These are phyloP conservation scores for Podaxis pistillaris DNA, from an alignment of 768 basidiomycete species.

Conservation along the genomic window DNA sequence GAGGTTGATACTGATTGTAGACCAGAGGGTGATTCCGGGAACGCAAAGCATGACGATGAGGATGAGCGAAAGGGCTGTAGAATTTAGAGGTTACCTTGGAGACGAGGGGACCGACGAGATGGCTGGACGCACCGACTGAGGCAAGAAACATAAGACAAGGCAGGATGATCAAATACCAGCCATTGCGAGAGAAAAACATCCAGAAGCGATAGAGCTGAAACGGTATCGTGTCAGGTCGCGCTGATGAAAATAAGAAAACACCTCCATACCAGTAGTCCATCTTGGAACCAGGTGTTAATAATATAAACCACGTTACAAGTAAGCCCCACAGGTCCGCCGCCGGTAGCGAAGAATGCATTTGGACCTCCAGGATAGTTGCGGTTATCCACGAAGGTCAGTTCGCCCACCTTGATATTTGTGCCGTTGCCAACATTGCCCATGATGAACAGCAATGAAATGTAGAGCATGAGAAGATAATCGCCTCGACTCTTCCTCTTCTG, in stretches of 20 bases:
- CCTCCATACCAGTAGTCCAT: constrained; percentile 18
- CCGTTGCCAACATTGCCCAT: constrained; percentile 22
- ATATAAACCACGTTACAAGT: constrained; percentile 16
- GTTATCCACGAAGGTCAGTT: constrained; percentile 21
- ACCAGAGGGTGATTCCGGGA: constrained; percentile 17
- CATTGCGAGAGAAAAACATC: constrained; percentile 14
- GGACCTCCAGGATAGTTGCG: constrained; percentile 21
- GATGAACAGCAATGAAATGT: constrained; percentile 19
- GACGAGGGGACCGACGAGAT: not conserved
- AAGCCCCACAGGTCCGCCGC: constrained; percentile 15
- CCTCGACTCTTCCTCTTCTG: not conserved
- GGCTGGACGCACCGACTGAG: constrained; percentile 14
- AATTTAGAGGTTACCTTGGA: not conserved
- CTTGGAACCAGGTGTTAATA: constrained; percentile 20
- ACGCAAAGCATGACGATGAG: constrained; percentile 13
- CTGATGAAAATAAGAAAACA: not conserved
- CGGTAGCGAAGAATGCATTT: constrained; percentile 13
- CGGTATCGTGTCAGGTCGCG: not conserved
- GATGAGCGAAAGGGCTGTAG: constrained; percentile 11
- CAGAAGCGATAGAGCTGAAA: constrained; percentile 17
- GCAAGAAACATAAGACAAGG: constrained; percentile 15
- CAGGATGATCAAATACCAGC: constrained; percentile 1
- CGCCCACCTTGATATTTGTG: constrained; percentile 19
- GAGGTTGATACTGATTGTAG: constrained; percentile 23
- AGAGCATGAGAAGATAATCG: constrained; percentile 16